Evolutionary conservation across 1,139 yeast species (phyloP).

Genomic region (Diutina sp.): DNA sequence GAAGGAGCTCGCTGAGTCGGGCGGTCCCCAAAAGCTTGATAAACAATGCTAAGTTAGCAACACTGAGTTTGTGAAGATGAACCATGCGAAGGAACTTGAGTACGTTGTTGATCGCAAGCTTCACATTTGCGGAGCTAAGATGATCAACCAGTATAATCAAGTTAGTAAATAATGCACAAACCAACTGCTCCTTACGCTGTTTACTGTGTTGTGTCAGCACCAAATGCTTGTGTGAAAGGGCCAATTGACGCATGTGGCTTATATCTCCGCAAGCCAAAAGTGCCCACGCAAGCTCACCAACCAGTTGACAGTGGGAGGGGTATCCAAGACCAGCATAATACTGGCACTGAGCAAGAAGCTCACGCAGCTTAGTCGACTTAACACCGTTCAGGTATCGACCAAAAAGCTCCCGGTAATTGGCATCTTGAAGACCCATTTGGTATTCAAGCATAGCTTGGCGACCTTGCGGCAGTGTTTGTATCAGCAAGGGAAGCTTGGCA

Average conservation of each 20-base stretch:
- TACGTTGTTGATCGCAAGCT: not conserved
- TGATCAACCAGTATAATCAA: not conserved
- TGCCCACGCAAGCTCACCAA: not conserved
- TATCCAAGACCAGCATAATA: not conserved
- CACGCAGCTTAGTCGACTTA: not conserved
- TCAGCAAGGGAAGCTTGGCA: not conserved
- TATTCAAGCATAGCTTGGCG: not conserved
- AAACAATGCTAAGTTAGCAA: not conserved
- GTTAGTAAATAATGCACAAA: not conserved
- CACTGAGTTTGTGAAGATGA: not conserved
- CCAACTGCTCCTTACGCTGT: not conserved
- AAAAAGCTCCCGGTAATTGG: not conserved
- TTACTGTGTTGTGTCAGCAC: not conserved
- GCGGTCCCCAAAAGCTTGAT: not conserved
- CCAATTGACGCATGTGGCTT: not conserved
- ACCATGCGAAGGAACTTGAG: slow-evolving; percentile 1
- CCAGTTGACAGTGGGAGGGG: not conserved
- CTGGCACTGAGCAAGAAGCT: not conserved
- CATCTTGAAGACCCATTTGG: not conserved
- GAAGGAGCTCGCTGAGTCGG: not conserved
- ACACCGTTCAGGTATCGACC: not conserved
- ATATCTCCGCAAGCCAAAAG: not conserved
- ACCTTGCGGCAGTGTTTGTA: not conserved
- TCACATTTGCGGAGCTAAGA: not conserved
- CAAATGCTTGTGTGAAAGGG: not conserved